phyloP scores from a whole-genome alignment of 306 rosid species.

The Glycine latifolia region DNA sequence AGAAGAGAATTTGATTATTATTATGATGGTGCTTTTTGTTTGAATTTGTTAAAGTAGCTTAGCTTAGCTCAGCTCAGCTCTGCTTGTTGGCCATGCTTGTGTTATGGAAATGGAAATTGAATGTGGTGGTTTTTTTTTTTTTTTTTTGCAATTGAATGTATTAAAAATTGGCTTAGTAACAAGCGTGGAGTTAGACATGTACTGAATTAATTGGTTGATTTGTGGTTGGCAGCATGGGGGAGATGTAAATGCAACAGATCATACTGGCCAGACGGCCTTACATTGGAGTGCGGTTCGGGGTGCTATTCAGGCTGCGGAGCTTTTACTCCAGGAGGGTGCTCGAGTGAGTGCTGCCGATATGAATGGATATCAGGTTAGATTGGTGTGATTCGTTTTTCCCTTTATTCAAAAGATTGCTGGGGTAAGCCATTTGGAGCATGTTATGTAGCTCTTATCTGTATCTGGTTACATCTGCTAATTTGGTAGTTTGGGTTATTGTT shows the following conservation, averaged over 20 bases:
- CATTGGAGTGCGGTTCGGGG: constrained; percentile 99
- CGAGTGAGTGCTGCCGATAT: constrained; percentile 71
- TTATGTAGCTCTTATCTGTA: constrained; percentile 2
- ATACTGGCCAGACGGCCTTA: constrained; percentile 91
- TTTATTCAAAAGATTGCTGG: constrained; percentile 6
- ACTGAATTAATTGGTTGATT: constrained; percentile 26
- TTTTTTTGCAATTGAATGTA: constrained; percentile 19
- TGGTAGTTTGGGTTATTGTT: constrained; percentile 7
- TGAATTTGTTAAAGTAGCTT: not conserved
- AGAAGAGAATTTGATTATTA: not conserved
- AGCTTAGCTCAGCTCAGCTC: not conserved
- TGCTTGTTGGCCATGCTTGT: constrained; percentile 22
- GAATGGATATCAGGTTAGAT: constrained; percentile 96
- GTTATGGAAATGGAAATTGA: constrained; percentile 25
- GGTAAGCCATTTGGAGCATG: constrained; percentile 11
- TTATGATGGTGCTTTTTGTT: constrained; percentile 15
- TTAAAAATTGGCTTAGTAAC: not conserved
- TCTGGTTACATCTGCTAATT: constrained; percentile 5
- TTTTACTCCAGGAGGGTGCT: constrained; percentile 93
- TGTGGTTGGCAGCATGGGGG: constrained; percentile 84
- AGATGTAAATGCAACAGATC: constrained; percentile 88
- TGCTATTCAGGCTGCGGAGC: constrained; percentile 92
- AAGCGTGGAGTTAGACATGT: not conserved
- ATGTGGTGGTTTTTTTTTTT: not conserved
- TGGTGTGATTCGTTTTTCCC: constrained; percentile 23